These are phyloP conservation scores for Penicillium nordicum DNA, from an alignment of 2,329 filamentous ascomycete species.

Conservation along the genomic window DNA sequence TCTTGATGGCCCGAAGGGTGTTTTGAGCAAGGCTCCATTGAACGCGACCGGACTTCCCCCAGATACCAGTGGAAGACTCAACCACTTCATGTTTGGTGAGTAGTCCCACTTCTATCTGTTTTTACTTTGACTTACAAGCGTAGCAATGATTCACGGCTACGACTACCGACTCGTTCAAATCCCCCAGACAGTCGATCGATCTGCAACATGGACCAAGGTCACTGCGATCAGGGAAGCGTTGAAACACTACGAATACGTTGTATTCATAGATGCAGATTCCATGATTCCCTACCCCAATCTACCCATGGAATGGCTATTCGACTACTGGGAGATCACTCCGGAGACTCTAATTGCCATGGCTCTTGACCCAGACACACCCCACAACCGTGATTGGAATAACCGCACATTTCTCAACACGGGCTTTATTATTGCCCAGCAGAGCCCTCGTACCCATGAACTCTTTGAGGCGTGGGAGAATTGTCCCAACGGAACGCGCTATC, in stretches of 20 bases:
- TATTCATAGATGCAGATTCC: conserved; percentile 48
- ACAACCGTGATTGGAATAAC: conserved; percentile 40
- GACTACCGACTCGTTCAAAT: conserved; percentile 36
- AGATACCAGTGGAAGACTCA: conserved; percentile 30
- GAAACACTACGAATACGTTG: conserved; percentile 41
- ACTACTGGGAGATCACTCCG: conserved; percentile 44
- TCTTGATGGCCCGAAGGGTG: conserved; percentile 9
- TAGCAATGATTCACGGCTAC: conserved; percentile 6
- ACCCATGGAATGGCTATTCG: conserved; percentile 50
- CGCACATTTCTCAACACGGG: conserved; percentile 42
- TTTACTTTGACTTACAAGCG: neutral
- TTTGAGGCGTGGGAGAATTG: conserved; percentile 20
- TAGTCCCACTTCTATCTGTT: neutral
- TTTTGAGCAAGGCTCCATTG: conserved; percentile 11
- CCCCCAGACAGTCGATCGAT: conserved; percentile 49
- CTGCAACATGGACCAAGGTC: conserved; percentile 49
- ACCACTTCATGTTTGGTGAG: conserved; percentile 41
- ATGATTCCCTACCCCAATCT: conserved; percentile 43
- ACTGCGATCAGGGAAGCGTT: conserved; percentile 40
- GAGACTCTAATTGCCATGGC: conserved; percentile 47
- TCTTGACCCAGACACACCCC: conserved; percentile 42
- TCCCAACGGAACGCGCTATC: conserved; percentile 9
- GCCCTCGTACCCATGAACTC: conserved; percentile 11
- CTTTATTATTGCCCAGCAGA: conserved; percentile 43
- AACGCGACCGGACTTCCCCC: neutral